These are phyloP conservation scores for Alternaria postmessia DNA, from an alignment of 2,329 filamentous ascomycete species.

Conservation along the genomic window DNA sequence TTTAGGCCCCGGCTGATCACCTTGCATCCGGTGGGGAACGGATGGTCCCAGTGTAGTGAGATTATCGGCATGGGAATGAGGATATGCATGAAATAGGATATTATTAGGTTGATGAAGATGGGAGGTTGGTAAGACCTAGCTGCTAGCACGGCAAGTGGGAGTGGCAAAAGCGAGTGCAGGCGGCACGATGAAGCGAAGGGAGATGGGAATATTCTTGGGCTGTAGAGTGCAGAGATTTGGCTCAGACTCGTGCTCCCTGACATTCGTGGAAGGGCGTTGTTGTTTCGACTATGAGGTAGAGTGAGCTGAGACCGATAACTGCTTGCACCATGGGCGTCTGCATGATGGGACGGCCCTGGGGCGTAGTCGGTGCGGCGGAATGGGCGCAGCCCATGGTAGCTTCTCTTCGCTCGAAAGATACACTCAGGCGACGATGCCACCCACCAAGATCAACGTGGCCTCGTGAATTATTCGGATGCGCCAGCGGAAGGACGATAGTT, in stretches of 20 bases:
- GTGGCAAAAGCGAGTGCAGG: slow-evolving; percentile 1
- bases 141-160: not conserved
- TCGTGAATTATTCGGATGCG: slow-evolving; percentile 13
- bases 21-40: slow-evolving; percentile 26
- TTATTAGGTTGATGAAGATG: slow-evolving; percentile 16
- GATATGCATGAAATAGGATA: slow-evolving; percentile 12
- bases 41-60: slow-evolving; percentile 28
- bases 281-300: not conserved
- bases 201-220: not conserved
- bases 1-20: slow-evolving; percentile 17
- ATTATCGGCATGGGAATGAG: slow-evolving; percentile 15
- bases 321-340: slow-evolving; percentile 10
- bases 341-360: slow-evolving; percentile 13
- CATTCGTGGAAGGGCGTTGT: not conserved
- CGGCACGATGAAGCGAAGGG: not conserved
- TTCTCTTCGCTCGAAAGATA: not conserved
- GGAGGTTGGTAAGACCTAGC: slow-evolving; percentile 2
- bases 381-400: not conserved
- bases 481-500: not conserved
- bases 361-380: slow-evolving; percentile 7
- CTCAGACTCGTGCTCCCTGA: not conserved
- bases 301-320: slow-evolving; percentile 8
- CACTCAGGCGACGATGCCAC: not conserved
- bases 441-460: slow-evolving; percentile 26
- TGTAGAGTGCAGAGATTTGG: not conserved